These are phyloP conservation scores for Magnusiomyces fungicola DNA, from an alignment of 1,139 yeast species.

Conservation along the genomic window DNA sequence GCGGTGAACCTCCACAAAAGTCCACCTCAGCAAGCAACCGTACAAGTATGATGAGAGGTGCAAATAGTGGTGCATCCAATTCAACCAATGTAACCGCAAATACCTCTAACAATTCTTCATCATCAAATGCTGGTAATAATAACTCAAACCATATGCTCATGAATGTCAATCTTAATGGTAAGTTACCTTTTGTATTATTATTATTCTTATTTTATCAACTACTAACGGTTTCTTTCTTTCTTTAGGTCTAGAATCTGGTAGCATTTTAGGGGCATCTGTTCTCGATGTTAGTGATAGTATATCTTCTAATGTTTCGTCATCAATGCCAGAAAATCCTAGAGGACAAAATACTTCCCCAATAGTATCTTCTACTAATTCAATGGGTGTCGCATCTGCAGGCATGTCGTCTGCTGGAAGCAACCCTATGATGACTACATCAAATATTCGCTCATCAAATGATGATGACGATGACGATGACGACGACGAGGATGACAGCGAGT, in stretches of 20 bases:
- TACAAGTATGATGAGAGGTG: background rate
- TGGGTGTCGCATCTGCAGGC: no score
- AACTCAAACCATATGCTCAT: no score
- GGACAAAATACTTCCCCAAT: background rate
- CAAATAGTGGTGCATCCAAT: background rate
- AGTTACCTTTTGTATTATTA: background rate
- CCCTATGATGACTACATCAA: no score
- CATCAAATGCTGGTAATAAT: no score
- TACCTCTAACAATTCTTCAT: background rate
- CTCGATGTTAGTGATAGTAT: background rate
- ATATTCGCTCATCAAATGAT: no score
- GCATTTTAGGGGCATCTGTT: background rate
- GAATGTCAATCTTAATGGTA: background rate
- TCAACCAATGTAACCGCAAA: background rate
- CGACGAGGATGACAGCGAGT: no score
- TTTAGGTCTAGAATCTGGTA: background rate
- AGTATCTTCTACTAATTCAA: no score
- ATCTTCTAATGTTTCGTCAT: no score
- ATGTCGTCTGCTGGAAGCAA: no score
- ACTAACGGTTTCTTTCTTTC: background rate
- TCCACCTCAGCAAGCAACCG: background rate
- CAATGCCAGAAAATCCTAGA: background rate
- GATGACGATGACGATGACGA: no score
- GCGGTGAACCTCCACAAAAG: constrained; percentile 1
- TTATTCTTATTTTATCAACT: background rate